phyloP scores from a whole-genome alignment of 345 rosid species.

The Aquilaria yunnanensis region DNA sequence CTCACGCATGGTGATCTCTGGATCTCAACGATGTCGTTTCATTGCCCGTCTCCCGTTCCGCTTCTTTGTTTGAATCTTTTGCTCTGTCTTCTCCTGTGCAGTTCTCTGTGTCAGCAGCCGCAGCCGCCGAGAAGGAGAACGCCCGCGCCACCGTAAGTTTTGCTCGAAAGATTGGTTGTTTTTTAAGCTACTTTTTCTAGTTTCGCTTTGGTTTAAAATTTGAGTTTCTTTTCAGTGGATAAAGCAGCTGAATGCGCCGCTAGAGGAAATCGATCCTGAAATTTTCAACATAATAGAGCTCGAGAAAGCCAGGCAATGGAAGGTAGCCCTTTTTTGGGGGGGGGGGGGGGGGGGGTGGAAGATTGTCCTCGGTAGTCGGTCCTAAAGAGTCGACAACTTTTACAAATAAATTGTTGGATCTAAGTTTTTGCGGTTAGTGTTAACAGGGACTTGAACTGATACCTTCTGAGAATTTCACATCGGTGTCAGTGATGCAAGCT shows the following conservation, averaged over 20 bases:
- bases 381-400: too few species aligned
- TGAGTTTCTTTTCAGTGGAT: slow-evolving; percentile 52
- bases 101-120: slow-evolving; percentile 60
- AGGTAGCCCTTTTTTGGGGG: slow-evolving; percentile 30
- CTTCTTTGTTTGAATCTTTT: background rate
- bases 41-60: background rate
- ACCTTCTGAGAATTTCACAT: slow-evolving; percentile 95
- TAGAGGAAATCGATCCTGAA: slow-evolving; percentile 86
- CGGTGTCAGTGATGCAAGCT: slow-evolving; percentile 91
- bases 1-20: slow-evolving; percentile 33
- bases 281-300: slow-evolving; percentile 80
- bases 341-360: too few species aligned
- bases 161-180: background rate
- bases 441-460: slow-evolving; percentile 84
- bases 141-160: slow-evolving; percentile 56
- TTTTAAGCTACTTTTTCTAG: slow-evolving; percentile 3
- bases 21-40: slow-evolving; percentile 3
- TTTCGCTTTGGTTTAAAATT: background rate
- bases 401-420: too few species aligned
- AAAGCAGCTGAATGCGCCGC: slow-evolving; percentile 71
- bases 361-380: too few species aligned
- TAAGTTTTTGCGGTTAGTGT: too few species aligned
- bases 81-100: slow-evolving; percentile 19
- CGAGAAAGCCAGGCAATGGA: slow-evolving; percentile 99
- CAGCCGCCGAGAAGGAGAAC: slow-evolving; percentile 40